Conservation (phyloP, 2,329 filamentous ascomycete genomes). For the Coniella vitis region DNA sequence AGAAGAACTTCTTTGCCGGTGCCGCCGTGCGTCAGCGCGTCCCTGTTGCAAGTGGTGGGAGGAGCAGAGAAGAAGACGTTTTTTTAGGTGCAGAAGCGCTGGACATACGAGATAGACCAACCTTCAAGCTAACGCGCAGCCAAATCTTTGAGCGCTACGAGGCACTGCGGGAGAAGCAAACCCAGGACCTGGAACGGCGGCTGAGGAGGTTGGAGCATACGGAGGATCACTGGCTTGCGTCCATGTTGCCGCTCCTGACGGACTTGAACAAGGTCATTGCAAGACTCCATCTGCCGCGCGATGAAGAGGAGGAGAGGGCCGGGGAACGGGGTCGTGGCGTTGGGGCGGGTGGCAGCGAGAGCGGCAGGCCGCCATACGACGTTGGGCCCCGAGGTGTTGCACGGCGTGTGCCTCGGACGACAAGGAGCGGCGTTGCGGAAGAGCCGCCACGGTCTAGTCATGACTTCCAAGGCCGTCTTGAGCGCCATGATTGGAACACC, state of each 20-base stretch:
- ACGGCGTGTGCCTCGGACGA: background rate
- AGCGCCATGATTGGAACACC: constrained; percentile 5
- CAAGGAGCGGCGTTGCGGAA: background rate
- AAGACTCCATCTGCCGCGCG: background rate
- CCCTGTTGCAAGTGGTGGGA: background rate
- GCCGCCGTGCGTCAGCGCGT: background rate
- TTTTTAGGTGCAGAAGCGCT: background rate
- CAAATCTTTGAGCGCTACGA: constrained; percentile 12
- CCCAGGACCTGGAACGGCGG: constrained; percentile 38
- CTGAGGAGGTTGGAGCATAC: constrained; percentile 40
- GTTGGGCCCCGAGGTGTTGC: background rate
- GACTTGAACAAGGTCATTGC: constrained; percentile 33
- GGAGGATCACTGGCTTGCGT: constrained; percentile 37
- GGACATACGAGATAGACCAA: background rate
- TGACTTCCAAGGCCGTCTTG: background rate
- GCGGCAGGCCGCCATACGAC: background rate
- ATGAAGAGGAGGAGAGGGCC: background rate
- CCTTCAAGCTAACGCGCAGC: constrained; percentile 7
- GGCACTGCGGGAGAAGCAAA: constrained; percentile 12
- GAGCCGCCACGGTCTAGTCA: background rate
- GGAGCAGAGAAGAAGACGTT: too few species aligned
- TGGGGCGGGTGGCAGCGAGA: background rate
- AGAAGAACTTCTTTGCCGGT: constrained; percentile 5
- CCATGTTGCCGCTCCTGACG: constrained; percentile 38
- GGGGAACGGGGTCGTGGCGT: background rate